Evolutionary conservation across 306 rosid species (phyloP).

Genomic region (Castanospermum australe): DNA sequence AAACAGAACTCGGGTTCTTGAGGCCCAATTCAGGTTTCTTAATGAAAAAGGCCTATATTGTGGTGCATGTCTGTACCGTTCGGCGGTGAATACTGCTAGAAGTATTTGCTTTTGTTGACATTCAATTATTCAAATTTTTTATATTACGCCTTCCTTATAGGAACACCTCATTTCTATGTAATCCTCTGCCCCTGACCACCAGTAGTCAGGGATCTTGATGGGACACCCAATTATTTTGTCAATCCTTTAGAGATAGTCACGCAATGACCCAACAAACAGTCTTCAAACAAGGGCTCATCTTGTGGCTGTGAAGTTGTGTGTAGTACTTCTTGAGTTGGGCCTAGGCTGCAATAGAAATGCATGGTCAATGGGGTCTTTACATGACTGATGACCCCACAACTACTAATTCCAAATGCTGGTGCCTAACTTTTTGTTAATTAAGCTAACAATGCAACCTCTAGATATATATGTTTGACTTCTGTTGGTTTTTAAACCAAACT

Average conservation of each 20-base stretch:
- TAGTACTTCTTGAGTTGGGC: conserved; percentile 17
- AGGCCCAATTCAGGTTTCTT: neutral
- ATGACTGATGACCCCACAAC: neutral
- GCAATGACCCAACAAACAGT: neutral
- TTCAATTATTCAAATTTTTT: no score
- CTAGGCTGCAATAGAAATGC: neutral
- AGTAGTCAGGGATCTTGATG: neutral
- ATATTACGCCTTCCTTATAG: neutral
- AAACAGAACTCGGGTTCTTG: neutral
- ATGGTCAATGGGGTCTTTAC: neutral
- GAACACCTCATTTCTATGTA: neutral
- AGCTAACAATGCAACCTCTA: neutral
- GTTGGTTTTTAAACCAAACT: conserved; percentile 3
- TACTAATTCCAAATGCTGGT: no score
- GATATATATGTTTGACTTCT: conserved; percentile 1
- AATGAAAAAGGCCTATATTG: neutral
- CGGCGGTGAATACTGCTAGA: neutral
- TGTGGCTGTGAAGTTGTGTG: conserved; percentile 14
- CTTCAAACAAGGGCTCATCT: neutral
- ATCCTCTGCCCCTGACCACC: neutral
- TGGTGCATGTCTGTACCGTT: neutral
- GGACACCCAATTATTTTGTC: neutral
- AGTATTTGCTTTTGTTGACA: neutral
- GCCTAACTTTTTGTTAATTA: neutral
- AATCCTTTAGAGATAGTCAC: neutral